Evolutionary conservation across 352 stramenopile species (phyloP).

Genomic region (Phytopythium delawarense): DNA sequence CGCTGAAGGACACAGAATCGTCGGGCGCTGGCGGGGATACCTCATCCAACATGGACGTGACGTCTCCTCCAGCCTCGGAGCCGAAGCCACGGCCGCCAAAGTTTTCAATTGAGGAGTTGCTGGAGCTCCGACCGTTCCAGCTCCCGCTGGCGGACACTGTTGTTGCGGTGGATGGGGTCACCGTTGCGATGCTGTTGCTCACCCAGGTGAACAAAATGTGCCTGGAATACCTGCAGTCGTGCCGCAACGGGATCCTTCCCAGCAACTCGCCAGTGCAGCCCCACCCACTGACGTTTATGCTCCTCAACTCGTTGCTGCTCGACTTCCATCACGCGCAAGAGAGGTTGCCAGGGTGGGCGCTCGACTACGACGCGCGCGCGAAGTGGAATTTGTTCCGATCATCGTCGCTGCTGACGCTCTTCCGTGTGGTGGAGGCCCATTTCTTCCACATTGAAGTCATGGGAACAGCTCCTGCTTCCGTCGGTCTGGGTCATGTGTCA

Average conservation of each 20-base stretch:
- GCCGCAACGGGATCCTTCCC: constrained; percentile 55
- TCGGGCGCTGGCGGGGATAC: constrained; percentile 7
- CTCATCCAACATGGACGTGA: constrained; percentile 15
- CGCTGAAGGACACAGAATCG: constrained; percentile 48
- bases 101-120: constrained; percentile 71
- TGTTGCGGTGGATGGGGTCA: constrained; percentile 42
- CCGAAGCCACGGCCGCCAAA: constrained; percentile 39
- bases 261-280: constrained; percentile 64
- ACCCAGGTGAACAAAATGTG: constrained; percentile 63
- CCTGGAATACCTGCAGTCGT: constrained; percentile 72
- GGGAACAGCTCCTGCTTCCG: constrained; percentile 70
- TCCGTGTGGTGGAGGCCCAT: constrained; percentile 73
- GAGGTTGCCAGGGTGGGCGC: constrained; percentile 13
- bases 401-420: constrained; percentile 55
- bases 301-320: constrained; percentile 78
- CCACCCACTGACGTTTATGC: constrained; percentile 85
- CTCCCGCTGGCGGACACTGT: constrained; percentile 29
- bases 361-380: constrained; percentile 18
- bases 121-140: constrained; percentile 60
- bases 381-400: constrained; percentile 67
- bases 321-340: constrained; percentile 32
- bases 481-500: constrained; percentile 72
- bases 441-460: constrained; percentile 85
- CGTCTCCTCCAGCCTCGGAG: neutral
- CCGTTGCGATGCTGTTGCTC: constrained; percentile 51